phyloP scores from a whole-genome alignment of 1,139 yeast species.

The Debaryomycetaceae sp. region DNA sequence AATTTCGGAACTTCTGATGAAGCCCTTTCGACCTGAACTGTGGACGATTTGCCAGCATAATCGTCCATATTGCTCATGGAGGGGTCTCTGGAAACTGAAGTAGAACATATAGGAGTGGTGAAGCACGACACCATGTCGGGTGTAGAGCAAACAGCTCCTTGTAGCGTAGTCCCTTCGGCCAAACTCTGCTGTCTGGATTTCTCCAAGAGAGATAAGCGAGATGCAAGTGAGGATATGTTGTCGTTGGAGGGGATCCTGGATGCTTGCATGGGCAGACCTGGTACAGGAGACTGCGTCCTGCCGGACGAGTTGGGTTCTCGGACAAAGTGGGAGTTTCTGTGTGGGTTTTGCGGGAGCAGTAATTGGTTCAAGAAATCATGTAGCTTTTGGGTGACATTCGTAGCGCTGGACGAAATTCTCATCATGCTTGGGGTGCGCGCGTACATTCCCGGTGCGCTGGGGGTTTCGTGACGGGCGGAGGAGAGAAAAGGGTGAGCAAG shows the following conservation, averaged over 20 bases:
- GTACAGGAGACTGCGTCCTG: background rate
- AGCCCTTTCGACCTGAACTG: background rate
- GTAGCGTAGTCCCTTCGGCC: constrained; percentile 17
- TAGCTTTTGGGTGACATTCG: constrained; percentile 7
- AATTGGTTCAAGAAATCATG: constrained; percentile 1
- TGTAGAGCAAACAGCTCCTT: constrained; percentile 28
- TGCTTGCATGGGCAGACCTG: background rate
- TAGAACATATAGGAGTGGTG: constrained; percentile 20
- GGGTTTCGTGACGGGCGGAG: background rate
- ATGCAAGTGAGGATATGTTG: constrained; percentile 2
- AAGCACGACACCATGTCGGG: constrained; percentile 29
- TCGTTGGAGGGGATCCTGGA: background rate
- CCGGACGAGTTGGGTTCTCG: background rate
- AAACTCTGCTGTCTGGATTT: constrained; percentile 1
- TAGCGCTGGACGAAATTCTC: constrained; percentile 5
- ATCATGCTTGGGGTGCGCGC: background rate
- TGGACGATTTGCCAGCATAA: background rate
- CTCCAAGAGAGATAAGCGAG: constrained; percentile 4
- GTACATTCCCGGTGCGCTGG: background rate
- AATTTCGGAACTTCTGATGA: background rate
- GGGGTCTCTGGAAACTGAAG: constrained; percentile 12
- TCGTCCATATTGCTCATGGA: constrained; percentile 5
- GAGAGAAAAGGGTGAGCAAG: constrained; percentile 47
- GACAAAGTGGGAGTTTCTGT: background rate
- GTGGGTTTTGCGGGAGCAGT: constrained; percentile 1